Percentiles rank a stretch among this genome's conserved stretches.
Conservation (phyloP, 2,329 filamentous ascomycete species). For the Colletotrichum lindemuthianum region DNA sequence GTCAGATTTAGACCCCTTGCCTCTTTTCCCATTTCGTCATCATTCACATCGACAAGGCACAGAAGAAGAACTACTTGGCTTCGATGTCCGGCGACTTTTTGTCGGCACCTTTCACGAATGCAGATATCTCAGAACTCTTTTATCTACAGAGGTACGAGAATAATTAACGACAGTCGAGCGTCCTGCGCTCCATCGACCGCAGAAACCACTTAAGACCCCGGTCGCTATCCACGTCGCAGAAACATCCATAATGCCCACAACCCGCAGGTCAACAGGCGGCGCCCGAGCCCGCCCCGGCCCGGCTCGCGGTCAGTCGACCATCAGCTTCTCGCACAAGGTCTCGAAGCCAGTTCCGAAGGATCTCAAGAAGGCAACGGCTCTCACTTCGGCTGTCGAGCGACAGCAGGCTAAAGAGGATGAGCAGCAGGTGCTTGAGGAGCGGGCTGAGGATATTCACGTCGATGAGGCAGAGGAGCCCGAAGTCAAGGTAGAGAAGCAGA, state of each 20-base stretch:
- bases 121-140: too few species aligned
- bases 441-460: constrained; percentile 38
- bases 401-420: constrained; percentile 27
- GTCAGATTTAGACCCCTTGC: constrained; percentile 50
- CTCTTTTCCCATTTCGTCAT: constrained; percentile 34
- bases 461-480: constrained; percentile 40
- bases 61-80: constrained; percentile 8
- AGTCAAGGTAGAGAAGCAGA: constrained; percentile 39
- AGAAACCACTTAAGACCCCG: constrained; percentile 7
- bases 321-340: constrained; percentile 67
- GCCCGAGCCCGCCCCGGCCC: constrained; percentile 47
- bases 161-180: too few species aligned
- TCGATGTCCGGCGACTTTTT: constrained; percentile 24
- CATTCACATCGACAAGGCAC: constrained; percentile 17
- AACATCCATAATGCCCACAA: constrained; percentile 56
- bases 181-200: too few species aligned
- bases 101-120: neutral
- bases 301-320: constrained; percentile 62
- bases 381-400: constrained; percentile 43
- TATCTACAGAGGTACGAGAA: too few species aligned
- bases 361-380: constrained; percentile 51
- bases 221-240: constrained; percentile 23
- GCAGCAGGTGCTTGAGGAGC: constrained; percentile 34
- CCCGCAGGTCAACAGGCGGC: constrained; percentile 58
- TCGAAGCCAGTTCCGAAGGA: constrained; percentile 63